phyloP scores from a whole-genome alignment of 306 rosid genomes.

The Albizia julibrissin region DNA sequence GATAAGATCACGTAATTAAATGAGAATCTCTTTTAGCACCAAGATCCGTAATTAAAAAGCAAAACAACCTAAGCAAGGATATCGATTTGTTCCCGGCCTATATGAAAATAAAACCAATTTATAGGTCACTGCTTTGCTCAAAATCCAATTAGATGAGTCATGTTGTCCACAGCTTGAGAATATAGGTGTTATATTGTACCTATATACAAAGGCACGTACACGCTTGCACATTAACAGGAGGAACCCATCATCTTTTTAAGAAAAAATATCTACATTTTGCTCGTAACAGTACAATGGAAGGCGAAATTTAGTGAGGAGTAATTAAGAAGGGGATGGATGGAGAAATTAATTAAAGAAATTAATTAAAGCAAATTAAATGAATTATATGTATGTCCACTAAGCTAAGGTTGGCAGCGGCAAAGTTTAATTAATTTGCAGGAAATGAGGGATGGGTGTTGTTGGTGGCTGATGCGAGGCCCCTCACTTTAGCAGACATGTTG shows the following conservation, averaged over 20 bases:
- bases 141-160: background rate
- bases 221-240: slow-evolving; percentile 14
- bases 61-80: background rate
- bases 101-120: background rate
- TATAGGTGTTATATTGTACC: no score
- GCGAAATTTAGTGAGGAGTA: background rate
- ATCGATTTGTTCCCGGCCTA: background rate
- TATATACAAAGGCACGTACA: background rate
- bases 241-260: slow-evolving; percentile 36
- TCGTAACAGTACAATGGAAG: background rate
- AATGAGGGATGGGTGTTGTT: slow-evolving; percentile 6
- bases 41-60: background rate
- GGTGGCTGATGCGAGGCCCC: slow-evolving; percentile 33
- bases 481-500: slow-evolving; percentile 68
- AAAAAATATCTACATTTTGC: background rate
- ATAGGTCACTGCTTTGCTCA: no score
- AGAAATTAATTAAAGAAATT: background rate
- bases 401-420: background rate
- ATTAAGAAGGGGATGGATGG: background rate
- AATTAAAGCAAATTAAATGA: slow-evolving; percentile 25
- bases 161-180: background rate
- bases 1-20: background rate
- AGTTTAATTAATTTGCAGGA: background rate
- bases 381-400: background rate
- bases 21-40: background rate